Conservation (phyloP, 148 eudicot genomes). For the Euryodendron excelsum region DNA sequence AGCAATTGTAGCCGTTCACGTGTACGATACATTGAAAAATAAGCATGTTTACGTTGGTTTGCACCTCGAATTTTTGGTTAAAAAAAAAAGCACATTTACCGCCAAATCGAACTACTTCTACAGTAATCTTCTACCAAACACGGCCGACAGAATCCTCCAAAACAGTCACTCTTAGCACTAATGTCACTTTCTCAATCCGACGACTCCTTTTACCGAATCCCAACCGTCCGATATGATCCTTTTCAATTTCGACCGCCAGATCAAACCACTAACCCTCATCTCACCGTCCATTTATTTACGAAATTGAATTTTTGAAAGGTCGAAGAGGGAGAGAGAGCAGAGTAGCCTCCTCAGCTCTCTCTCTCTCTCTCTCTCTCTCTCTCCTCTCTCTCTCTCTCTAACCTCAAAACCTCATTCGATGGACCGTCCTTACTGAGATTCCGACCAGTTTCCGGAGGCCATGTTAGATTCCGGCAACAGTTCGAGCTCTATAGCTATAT, state of each 20-base stretch:
- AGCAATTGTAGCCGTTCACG: no score
- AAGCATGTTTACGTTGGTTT: no score
- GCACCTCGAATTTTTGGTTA: no score
- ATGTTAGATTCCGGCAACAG: neutral
- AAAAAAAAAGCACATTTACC: no score
- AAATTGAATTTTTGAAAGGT: conserved; percentile 45
- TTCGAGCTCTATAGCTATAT: neutral
- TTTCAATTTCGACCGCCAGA: conserved; percentile 31
- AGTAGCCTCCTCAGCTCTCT: conserved; percentile 3
- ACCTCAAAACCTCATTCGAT: neutral
- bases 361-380: conserved; percentile 11
- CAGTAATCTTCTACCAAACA: no score
- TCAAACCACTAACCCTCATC: neutral
- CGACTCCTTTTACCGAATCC: conserved; percentile 16
- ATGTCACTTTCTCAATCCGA: conserved; percentile 30
- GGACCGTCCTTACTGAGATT: neutral
- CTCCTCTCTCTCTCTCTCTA: conserved; percentile 6
- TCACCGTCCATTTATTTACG: conserved; percentile 17
- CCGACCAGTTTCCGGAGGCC: neutral
- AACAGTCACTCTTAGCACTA: no score
- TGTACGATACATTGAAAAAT: no score
- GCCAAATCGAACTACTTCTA: no score
- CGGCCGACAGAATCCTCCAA: no score
- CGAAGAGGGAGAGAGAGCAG: conserved; percentile 10
- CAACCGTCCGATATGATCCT: conserved; percentile 7